phyloP scores from a whole-genome alignment of 306 rosid species.

The Geum urbanum region DNA sequence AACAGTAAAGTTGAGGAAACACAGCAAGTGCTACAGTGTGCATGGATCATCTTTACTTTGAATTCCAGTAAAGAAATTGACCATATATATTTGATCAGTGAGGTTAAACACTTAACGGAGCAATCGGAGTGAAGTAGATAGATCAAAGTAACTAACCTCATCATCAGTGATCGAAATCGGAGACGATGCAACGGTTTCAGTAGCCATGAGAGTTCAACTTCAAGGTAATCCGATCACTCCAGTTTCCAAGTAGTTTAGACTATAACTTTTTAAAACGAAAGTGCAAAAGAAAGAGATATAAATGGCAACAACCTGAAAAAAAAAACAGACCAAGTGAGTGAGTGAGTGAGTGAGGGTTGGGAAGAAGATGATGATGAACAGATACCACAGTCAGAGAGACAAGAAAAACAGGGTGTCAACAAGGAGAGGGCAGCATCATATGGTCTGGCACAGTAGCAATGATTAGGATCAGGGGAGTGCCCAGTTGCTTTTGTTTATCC shows the following conservation, averaged over 20 bases:
- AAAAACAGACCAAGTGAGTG: neutral
- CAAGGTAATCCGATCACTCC: slow-evolving; percentile 9
- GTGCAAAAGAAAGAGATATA: slow-evolving; percentile 30
- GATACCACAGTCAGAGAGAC: slow-evolving; percentile 14
- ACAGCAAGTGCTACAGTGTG: neutral
- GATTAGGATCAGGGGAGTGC: slow-evolving; percentile 37
- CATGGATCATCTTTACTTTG: neutral
- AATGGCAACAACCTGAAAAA: slow-evolving; percentile 49
- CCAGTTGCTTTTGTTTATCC: slow-evolving; percentile 28
- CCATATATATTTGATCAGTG: slow-evolving; percentile 6
- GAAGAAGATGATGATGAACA: slow-evolving; percentile 29
- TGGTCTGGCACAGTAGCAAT: slow-evolving; percentile 56
- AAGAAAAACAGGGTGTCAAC: slow-evolving; percentile 48
- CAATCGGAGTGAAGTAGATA: slow-evolving; percentile 24
- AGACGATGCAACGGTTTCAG: slow-evolving; percentile 39
- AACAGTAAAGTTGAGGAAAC: too few relatives aligned
- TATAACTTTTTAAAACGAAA: slow-evolving; percentile 7
- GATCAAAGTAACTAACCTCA: slow-evolving; percentile 40
- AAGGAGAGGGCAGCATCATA: slow-evolving; percentile 56
- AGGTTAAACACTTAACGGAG: neutral
- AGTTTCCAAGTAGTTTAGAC: slow-evolving; percentile 12
- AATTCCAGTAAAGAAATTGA: neutral
- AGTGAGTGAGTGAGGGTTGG: slow-evolving; percentile 23
- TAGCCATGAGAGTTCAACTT: slow-evolving; percentile 44
- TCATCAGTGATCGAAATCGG: slow-evolving; percentile 42